Evolutionary conservation across 1,284 basidiomycete genomes (phyloP).

Genomic region (Stygiomarasmius scandens): DNA sequence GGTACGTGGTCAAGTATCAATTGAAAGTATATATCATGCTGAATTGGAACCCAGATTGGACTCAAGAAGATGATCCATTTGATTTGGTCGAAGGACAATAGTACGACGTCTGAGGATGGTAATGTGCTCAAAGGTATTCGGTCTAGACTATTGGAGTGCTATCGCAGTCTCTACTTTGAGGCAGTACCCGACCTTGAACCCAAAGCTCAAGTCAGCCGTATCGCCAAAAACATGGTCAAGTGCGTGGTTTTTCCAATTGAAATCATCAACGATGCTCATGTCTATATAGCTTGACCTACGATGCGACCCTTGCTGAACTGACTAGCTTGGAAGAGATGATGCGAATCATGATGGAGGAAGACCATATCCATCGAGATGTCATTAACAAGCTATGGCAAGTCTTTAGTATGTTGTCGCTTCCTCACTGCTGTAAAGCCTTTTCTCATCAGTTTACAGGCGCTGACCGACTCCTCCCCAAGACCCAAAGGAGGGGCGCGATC

Average conservation of each 20-base stretch:
- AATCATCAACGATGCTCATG: neutral
- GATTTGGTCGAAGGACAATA: conserved; percentile 97
- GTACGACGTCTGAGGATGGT: conserved; percentile 80
- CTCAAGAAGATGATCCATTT: conserved; percentile 97
- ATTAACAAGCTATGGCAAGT: conserved; percentile 94
- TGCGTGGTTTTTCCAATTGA: conserved; percentile 39
- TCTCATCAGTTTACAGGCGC: conserved; percentile 52
- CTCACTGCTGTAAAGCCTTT: neutral
- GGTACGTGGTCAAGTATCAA: conserved; percentile 39
- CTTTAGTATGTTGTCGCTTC: conserved; percentile 66
- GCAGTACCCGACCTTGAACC: conserved; percentile 68
- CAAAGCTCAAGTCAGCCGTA: conserved; percentile 89
- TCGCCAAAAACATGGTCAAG: conserved; percentile 99
- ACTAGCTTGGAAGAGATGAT: conserved; percentile 97
- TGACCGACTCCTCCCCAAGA: conserved; percentile 71
- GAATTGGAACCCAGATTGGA: conserved; percentile 55
- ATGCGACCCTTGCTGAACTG: conserved; percentile 91
- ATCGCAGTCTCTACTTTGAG: conserved; percentile 90
- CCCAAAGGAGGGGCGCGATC: conserved; percentile 90
- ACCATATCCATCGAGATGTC: conserved; percentile 82
- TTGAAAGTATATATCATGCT: neutral
- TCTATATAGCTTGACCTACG: conserved; percentile 74
- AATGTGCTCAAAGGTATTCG: conserved; percentile 90
- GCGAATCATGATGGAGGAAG: conserved; percentile 91
- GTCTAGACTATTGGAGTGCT: conserved; percentile 88